Percentiles rank a stretch among this genome's conserved stretches.
These are phyloP conservation scores for Corchorus capsularis DNA, from an alignment of 345 rosid species.

Conservation along the genomic window DNA sequence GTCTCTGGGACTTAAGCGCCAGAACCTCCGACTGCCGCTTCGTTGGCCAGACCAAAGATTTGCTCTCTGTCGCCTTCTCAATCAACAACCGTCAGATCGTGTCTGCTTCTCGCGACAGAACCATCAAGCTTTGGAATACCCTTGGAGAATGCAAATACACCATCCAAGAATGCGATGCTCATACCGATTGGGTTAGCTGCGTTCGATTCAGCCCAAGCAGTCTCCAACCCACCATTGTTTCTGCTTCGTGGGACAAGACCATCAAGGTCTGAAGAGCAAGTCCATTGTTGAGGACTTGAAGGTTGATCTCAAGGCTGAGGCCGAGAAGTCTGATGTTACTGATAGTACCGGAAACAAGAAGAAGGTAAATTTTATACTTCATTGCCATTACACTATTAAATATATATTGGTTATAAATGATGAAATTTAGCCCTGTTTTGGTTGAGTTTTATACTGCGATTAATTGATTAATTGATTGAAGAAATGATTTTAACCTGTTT, in stretches of 20 bases:
- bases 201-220: constrained; percentile 90
- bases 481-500: neutral
- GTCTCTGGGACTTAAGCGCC: too few relatives aligned
- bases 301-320: constrained; percentile 95
- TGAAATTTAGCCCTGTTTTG: neutral
- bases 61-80: too few relatives aligned
- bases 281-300: constrained; percentile 90
- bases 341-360: constrained; percentile 47
- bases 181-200: constrained; percentile 90
- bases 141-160: too few relatives aligned
- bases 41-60: too few relatives aligned
- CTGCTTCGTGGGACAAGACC: constrained; percentile 36
- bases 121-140: too few relatives aligned
- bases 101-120: too few relatives aligned
- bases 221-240: constrained; percentile 80
- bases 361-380: constrained; percentile 50
- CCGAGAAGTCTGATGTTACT: constrained; percentile 70
- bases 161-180: constrained; percentile 71
- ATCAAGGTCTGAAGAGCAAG: constrained; percentile 92
- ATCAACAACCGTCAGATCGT: too few relatives aligned
- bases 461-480: neutral
- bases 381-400: neutral
- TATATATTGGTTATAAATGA: neutral
- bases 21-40: too few relatives aligned
- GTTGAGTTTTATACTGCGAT: neutral